phyloP scores from a whole-genome alignment of 2,329 filamentous ascomycete species.

The Immersiporthe knoxdaviesiana region DNA sequence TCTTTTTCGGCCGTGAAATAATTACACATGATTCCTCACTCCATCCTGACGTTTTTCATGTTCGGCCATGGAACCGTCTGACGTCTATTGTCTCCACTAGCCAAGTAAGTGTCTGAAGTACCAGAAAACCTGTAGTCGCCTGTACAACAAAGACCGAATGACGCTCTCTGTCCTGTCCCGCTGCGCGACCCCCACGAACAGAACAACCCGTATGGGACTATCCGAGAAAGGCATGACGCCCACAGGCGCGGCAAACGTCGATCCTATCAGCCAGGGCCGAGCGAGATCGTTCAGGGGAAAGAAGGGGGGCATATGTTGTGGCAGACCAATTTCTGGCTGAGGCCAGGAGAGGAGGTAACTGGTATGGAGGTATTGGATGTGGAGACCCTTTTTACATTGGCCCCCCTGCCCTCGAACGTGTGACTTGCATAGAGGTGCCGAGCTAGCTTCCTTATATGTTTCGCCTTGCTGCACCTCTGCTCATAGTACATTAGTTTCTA shows the following conservation, averaged over 20 bases:
- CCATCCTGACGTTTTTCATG: neutral
- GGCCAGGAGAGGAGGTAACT: neutral
- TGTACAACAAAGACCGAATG: neutral
- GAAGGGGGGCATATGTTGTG: neutral
- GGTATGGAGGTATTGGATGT: neutral
- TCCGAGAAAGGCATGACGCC: neutral
- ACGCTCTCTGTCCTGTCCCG: neutral
- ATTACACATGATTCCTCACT: too few species aligned
- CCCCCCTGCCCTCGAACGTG: neutral
- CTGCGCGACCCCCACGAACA: neutral
- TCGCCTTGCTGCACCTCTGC: conserved; percentile 9
- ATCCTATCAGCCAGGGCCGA: neutral
- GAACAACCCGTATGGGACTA: neutral
- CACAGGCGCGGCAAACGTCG: neutral
- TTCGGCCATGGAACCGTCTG: neutral
- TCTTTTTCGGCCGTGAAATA: neutral
- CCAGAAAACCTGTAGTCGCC: neutral
- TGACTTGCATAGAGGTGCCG: conserved; percentile 12
- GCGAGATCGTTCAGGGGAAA: neutral
- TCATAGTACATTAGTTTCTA: neutral
- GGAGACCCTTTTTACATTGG: neutral
- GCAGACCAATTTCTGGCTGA: neutral
- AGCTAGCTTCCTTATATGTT: conserved; percentile 8
- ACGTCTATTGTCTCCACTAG: neutral
- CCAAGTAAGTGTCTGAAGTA: neutral